Base-by-base conservation (phyloP, 1,139 yeast genomes). In the Debaryomyces robertsiae region DNA sequence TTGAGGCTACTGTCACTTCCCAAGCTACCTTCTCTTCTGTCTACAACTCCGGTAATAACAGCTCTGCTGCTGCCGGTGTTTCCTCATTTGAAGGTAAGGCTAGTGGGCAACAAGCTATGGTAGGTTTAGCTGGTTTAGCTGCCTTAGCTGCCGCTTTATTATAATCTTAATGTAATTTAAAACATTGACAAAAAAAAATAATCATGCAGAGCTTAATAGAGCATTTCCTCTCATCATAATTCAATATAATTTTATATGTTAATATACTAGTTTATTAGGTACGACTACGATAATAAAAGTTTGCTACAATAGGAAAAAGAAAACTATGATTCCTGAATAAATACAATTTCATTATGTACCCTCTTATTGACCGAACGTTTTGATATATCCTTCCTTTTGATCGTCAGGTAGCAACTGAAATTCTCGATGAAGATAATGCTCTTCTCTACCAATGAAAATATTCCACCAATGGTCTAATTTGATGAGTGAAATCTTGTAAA, bases 401-500 rank as follows among this genome's bases (percentile, higher is more conserved):
- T 40, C 28, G 11, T 35, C 39, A 22, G 41, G 44, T 15, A 41
- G 35, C 15, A 52, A 40, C 39, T 46, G 50, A 18, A 51, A 42
- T 39, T 53, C 52, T 15, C 49, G 50, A 28, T 52, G 48, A 36
- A 50, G 51, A 11, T 49, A 49, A 36, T 53, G 47, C 9, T 46
- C 46, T 14, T 55, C 58, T n/a, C 69, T 64, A 16, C 96, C 96
- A 46, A 88, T 73, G 55, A 89, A 87, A 22, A 59, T 59, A 57
- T 84, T 82, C 97, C 97, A 93, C 61, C 77, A 74, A 33, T 70
- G 64, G 48, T 75, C 77, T 32, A 79, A 44, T 46, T 79, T 69
- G 39, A 73, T 64, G 38, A 88, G 49, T 3, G 68, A 53, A 40
- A 79, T 49, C 39, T 76, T 73, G 64, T 77, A 80, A 2, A 85